phyloP scores from a whole-genome alignment of 306 rosid species.

The Vigna radiata region DNA sequence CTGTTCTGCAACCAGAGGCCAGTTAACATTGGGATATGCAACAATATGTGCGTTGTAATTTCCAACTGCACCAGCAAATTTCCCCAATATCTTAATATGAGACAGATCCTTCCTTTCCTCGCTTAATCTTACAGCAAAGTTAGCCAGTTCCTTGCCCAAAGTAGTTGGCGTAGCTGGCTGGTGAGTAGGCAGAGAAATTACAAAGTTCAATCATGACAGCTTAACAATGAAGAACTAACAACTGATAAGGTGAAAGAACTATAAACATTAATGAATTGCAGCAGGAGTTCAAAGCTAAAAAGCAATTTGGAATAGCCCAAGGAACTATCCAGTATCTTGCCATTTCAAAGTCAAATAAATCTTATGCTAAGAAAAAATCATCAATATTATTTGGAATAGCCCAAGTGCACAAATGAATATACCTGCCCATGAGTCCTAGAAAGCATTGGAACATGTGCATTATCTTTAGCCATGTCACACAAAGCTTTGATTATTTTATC shows the following conservation, averaged over 20 bases:
- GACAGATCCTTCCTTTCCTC: constrained; percentile 71
- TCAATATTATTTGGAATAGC: not conserved
- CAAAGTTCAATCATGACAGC: constrained; percentile 7
- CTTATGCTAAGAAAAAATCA: no score
- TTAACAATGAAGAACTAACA: constrained; percentile 10
- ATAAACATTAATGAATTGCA: constrained; percentile 12
- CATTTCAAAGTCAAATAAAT: not conserved
- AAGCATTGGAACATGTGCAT: constrained; percentile 78
- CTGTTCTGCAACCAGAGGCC: constrained; percentile 75
- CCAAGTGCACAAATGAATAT: constrained; percentile 37
- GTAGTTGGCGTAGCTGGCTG: constrained; percentile 97
- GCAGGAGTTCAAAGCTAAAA: not conserved
- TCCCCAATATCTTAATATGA: constrained; percentile 77
- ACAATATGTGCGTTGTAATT: constrained; percentile 92
- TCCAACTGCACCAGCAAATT: constrained; percentile 97
- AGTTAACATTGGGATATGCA: constrained; percentile 76
- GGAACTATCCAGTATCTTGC: no score
- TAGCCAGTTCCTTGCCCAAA: constrained; percentile 95
- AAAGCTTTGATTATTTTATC: constrained; percentile 66
- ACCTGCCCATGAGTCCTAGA: constrained; percentile 98
- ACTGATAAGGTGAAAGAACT: constrained; percentile 6
- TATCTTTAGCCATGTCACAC: constrained; percentile 67
- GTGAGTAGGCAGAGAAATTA: constrained; percentile 24
- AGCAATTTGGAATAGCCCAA: not conserved
- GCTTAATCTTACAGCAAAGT: constrained; percentile 81